Conservation (phyloP, 441 rosid genomes). For the Populus hybrid region DNA sequence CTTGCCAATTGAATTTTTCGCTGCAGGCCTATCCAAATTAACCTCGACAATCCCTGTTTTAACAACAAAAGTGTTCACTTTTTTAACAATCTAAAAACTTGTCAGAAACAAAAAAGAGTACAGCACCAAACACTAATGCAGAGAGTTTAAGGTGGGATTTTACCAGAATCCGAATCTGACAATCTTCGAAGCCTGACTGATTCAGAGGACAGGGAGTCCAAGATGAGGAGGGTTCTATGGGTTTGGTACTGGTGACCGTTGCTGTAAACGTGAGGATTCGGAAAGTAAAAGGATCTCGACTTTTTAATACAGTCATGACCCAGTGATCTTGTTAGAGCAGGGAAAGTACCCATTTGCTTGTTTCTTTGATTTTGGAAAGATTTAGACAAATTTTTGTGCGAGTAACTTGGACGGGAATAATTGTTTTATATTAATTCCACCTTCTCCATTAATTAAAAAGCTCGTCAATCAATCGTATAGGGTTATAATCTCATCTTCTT, state of each 20-base stretch:
- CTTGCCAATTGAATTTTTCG: slow-evolving; percentile 70
- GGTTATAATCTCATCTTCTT: no score
- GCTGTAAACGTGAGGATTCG: slow-evolving; percentile 3
- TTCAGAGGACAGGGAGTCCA: slow-evolving; percentile 61
- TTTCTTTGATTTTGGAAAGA: neutral
- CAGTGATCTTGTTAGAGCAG: slow-evolving; percentile 28
- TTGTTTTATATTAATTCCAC: no score
- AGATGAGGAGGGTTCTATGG: slow-evolving; percentile 60
- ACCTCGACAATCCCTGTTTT: slow-evolving; percentile 75
- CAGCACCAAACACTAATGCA: neutral
- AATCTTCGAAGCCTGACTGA: slow-evolving; percentile 61
- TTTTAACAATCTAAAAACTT: neutral
- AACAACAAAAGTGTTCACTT: neutral
- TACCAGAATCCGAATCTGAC: slow-evolving; percentile 74
- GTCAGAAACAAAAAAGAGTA: neutral
- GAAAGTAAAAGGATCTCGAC: slow-evolving; percentile 13
- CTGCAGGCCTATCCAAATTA: slow-evolving; percentile 61
- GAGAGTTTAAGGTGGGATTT: neutral
- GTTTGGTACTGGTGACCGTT: slow-evolving; percentile 33
- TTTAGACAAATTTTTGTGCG: no score
- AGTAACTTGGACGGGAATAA: no score
- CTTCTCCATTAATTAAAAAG: no score
- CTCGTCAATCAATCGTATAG: no score
- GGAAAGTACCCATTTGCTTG: slow-evolving; percentile 28
- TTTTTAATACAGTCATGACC: slow-evolving; percentile 23